phyloP scores from a whole-genome alignment of 768 basidiomycete genomes.

The Psilocybe cubensis region DNA sequence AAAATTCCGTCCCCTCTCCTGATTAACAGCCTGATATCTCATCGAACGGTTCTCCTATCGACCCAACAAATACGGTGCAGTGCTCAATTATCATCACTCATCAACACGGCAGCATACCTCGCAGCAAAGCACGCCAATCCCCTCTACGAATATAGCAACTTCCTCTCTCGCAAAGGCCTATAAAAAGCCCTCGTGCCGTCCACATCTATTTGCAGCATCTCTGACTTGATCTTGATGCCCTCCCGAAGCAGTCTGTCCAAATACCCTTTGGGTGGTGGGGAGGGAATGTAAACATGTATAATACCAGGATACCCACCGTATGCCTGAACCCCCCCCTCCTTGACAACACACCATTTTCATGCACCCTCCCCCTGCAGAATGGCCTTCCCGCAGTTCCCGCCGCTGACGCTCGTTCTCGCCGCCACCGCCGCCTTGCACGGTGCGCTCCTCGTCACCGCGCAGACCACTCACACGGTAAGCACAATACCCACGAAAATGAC shows the following conservation, averaged over 20 bases:
- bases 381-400: neutral
- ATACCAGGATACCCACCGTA: neutral
- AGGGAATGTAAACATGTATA: too few relatives aligned
- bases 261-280: slow-evolving; percentile 2
- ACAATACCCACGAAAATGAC: neutral
- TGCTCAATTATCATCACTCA: too few relatives aligned
- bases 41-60: neutral
- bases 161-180: neutral
- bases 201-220: neutral
- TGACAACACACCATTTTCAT: neutral
- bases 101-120: neutral
- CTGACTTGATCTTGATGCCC: neutral
- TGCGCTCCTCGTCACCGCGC: slow-evolving; percentile 7
- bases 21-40: neutral
- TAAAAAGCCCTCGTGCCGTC: neutral
- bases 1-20: neutral
- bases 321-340: slow-evolving; percentile 1
- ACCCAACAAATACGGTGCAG: neutral
- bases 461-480: slow-evolving; percentile 18
- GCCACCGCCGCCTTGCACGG: neutral
- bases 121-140: neutral
- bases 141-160: neutral
- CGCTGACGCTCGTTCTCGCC: too few relatives aligned
- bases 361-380: neutral
- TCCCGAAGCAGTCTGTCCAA: neutral